Evolutionary conservation across 2,329 filamentous ascomycete genomes (phyloP).

Genomic region (Phaeoacremonium minimum): DNA sequence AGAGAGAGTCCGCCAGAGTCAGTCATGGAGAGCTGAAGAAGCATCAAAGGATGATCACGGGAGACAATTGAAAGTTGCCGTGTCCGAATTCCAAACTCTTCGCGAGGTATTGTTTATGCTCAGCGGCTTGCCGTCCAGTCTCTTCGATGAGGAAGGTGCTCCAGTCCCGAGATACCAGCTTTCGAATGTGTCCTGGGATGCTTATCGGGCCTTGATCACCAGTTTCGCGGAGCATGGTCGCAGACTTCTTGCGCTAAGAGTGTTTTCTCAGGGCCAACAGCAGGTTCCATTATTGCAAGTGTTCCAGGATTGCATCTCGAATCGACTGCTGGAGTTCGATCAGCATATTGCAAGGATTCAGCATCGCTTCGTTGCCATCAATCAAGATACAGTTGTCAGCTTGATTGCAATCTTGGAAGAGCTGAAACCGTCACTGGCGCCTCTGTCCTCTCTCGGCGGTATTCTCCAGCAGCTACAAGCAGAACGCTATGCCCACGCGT

Average conservation of each 20-base stretch:
- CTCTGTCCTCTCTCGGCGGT: conserved; percentile 55
- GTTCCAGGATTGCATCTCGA: conserved; percentile 61
- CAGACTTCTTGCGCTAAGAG: conserved; percentile 39
- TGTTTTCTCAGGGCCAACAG: conserved; percentile 37
- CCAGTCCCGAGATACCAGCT: conserved; percentile 40
- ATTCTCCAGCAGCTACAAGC: conserved; percentile 56
- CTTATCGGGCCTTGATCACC: conserved; percentile 41
- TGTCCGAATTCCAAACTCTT: conserved; percentile 70
- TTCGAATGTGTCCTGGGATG: conserved; percentile 41
- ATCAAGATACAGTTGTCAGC: conserved; percentile 57
- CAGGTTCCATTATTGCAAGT: conserved; percentile 62
- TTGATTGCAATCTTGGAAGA: conserved; percentile 58
- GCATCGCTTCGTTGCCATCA: conserved; percentile 49
- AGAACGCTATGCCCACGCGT: conserved; percentile 47
- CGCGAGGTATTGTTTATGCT: conserved; percentile 85
- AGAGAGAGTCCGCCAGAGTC: conserved; percentile 32
- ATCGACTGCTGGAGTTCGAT: conserved; percentile 56
- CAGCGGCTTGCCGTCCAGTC: conserved; percentile 67
- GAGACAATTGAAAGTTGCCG: conserved; percentile 31
- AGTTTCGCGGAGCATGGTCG: conserved; percentile 43
- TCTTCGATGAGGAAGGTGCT: conserved; percentile 52
- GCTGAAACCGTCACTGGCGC: conserved; percentile 45
- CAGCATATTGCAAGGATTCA: conserved; percentile 55
- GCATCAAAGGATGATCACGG: conserved; percentile 21
- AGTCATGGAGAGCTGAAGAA: conserved; percentile 37